Evolutionary conservation across 345 rosid genomes (phyloP), one percentile per base, ranked within the genome.

Genomic region (Cardamine chenopodiifolia): DNA sequence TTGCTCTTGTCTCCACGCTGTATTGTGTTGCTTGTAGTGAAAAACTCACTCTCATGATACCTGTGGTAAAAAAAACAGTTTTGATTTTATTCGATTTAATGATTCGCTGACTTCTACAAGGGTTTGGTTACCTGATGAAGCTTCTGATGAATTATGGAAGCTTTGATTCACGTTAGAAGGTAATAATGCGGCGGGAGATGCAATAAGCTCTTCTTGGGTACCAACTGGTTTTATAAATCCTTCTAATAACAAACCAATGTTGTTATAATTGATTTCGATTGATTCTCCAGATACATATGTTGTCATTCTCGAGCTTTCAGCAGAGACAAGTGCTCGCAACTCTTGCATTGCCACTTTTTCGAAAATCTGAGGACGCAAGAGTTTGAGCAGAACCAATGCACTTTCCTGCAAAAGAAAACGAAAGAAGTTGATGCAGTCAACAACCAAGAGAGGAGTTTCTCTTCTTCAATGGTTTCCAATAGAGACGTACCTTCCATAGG

Each of bases 291-390:
- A 79, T 8, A 86, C 66, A 71, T 84, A 84, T n/a, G 74, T 85
- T 22, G 72, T 83, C 87, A 86, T 79, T 32, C 3, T 68, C 31
- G 97, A 90, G 76, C 88, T 85, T 80, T 89, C 89, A 4, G 87
- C 83, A 14, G 78, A 74, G 18, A 87, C 87, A 72, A 90, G 85
- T 31, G 85, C 86, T 82, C 99, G 88, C 72, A 90, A 50, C 57
- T 92, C 97, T 74, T 85, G 94, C 97, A 89, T 74, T 39, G 88
- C 62, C 81, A 92, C 74, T 63, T 85, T 87, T 75, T 95, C 98
- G 76, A 95, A 95, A 73, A 86, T 77, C 78, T 84, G 97, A 74
- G 99, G 99, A 85, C 86, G 88, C 79, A 95, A 78, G 57, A 90
- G 81, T 80, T 88, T 92, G 44, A 88, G 84, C 70, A 95, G 89